phyloP scores from a whole-genome alignment of 768 basidiomycete genomes.

The Krasilnikovozyma curviuscula region DNA sequence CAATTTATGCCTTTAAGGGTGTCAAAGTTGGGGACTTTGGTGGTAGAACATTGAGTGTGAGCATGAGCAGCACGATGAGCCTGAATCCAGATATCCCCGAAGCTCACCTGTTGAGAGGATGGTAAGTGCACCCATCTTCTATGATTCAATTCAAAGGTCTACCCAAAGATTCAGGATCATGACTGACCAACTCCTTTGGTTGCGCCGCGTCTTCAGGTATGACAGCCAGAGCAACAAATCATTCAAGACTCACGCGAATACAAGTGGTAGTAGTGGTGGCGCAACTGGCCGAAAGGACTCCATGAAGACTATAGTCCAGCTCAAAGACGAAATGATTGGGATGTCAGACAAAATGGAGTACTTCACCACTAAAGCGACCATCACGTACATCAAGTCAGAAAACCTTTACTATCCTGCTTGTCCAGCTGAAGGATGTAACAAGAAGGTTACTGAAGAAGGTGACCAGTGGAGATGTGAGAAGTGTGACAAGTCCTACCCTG shows the following conservation, averaged over 20 bases:
- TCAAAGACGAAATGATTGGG: constrained; percentile 58
- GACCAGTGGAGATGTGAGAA: constrained; percentile 78
- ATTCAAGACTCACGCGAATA: constrained; percentile 45
- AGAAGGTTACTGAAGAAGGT: constrained; percentile 60
- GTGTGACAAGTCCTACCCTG: constrained; percentile 49
- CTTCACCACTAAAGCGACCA: constrained; percentile 61
- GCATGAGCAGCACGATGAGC: constrained; percentile 44
- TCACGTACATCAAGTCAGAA: constrained; percentile 61
- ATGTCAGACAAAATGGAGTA: constrained; percentile 56
- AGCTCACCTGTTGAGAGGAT: constrained; percentile 66
- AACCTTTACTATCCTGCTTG: constrained; percentile 80
- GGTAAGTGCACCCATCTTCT: constrained; percentile 39
- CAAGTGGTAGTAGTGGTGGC: constrained; percentile 25
- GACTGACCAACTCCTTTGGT: no score
- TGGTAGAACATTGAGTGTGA: constrained; percentile 37
- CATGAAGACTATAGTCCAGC: constrained; percentile 53
- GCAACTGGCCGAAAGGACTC: constrained; percentile 12
- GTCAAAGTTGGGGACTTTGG: constrained; percentile 84
- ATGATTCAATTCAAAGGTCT: no score
- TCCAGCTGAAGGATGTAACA: constrained; percentile 56
- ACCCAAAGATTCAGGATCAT: no score
- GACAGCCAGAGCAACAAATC: constrained; percentile 46
- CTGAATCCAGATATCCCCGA: constrained; percentile 82
- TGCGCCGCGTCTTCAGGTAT: constrained; percentile 31
- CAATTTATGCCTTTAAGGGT: constrained; percentile 82